Evolutionary conservation across 1,284 basidiomycete genomes (phyloP), one percentile per base, ranked within the genome.

Genomic region (Coriolopsis trogii): DNA sequence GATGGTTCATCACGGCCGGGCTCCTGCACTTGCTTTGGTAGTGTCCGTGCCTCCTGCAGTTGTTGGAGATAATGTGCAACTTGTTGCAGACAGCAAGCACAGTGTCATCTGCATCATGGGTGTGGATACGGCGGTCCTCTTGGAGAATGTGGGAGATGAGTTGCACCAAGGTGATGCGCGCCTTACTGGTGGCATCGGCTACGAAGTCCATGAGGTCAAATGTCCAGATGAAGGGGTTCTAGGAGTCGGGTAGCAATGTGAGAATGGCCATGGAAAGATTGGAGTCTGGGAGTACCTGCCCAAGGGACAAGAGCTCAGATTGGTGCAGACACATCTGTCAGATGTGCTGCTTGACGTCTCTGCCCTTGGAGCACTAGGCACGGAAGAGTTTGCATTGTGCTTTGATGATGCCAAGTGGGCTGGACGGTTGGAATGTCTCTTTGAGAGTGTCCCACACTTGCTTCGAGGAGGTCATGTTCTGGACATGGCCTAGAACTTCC

Each of bases 211-310:
- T 50, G 5, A 64, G 57, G 45, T 67, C 56, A 12, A 67, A 45
- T 5, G 61, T 48, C 2, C 60, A 53, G 2, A 69, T 70, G 46
- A 71, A 74, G 4, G 54, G 50, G 39, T 76, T 65, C 72, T 72
- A 75, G 3, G 62, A 63, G 21, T 72, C 65, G 12, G 70, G 72
- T 6, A 74, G 56, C 6, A 69, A 73, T 0, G 67, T 71, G 7
- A 74, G 60, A 0, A 75, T 46, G 12, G 66, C 68, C 48, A 68
- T 68, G 2, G 61, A 47, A 23, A 41, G 43, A 38, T 42, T 38
- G n/a, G 29, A 8, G 24, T 45, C 48, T 2, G 31, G 18, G 38
- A 49, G 31, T 28, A n/a, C 15, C 24, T 41, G 52, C 16, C 43
- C 43, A 24, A 43, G 41, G 10, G 25, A 26, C 1, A 30, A 30